Conservation (phyloP, 163 green algal species). For the Dunaliella salina region DNA sequence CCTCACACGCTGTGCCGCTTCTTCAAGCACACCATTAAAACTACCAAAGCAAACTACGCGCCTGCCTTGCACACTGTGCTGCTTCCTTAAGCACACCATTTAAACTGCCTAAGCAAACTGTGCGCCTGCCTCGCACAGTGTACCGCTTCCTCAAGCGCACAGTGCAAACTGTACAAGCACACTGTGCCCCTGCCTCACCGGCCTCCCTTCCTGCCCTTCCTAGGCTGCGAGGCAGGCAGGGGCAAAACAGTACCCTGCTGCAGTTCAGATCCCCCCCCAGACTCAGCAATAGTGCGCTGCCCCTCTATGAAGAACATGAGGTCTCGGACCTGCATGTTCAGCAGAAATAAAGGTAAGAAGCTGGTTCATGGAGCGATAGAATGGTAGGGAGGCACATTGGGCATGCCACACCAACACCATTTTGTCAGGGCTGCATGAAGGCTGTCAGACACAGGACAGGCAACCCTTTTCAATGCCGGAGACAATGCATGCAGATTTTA, state of each 20-base stretch:
- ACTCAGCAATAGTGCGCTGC: conserved; percentile 39
- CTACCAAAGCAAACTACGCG: no score
- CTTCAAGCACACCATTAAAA: no score
- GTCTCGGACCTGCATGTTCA: conserved; percentile 70
- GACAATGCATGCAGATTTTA: background rate
- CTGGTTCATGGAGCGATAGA: no score
- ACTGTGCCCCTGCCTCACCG: background rate
- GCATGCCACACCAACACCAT: background rate
- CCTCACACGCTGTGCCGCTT: no score
- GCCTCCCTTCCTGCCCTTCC: conserved; percentile 1
- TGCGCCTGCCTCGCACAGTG: no score
- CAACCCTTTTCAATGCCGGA: background rate
- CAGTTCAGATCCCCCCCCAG: conserved; percentile 26
- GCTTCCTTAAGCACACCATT: no score
- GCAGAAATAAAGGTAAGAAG: background rate
- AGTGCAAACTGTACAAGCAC: no score
- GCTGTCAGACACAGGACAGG: no score
- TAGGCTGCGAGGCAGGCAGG: conserved; percentile 11
- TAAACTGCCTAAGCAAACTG: no score
- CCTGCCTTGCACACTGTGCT: no score
- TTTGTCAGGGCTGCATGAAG: background rate
- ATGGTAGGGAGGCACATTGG: no score
- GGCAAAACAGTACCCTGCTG: conserved; percentile 43
- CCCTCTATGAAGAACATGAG: conserved; percentile 88
- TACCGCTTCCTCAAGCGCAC: no score